Base-by-base conservation (phyloP, 306 rosid species). In the Vigna reflexopilosa region DNA sequence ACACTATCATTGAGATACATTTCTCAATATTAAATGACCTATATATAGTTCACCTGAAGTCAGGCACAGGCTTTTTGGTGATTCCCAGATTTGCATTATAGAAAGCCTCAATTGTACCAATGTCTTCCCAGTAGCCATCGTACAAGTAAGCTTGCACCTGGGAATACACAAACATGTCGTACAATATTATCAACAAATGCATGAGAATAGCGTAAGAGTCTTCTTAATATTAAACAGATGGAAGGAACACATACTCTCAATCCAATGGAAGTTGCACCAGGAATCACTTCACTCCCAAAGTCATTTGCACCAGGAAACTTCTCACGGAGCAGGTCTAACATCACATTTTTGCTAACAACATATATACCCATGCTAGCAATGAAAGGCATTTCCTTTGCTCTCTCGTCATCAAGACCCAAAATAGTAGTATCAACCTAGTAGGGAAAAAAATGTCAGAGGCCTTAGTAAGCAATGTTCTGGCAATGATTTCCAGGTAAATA, bases 91-190 rank as follows among this genome's bases (percentile, higher is more conserved):
- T 96, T 38, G 99, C 98, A 86, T 96, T 93, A 71, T 93, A 96
- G 88, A 96, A 96, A 78, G 99, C 99, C 81, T 96, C 99, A 73
- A 96, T 96, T 30, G 99, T 96, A 85, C 99, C 98, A 62, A 96
- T 96, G 80, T 96, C 99, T 88, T 96, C 99, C 99, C 99, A 96
- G 82, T 96, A 96, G 75, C 99, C 99, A 83, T 96, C 99, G 70
- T 91, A 93, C 80, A 96, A 83, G 87, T 93, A 90, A 73, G 99
- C 99, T 90, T 96, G 99, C 73, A 96, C 98, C 99, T 96, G 69
- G 2, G n/a, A 51, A 75, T 57, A 75, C 42, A 77, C 30, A 69
- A 77, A 44, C 24, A 69, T 28, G 63, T 5, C 42, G 13, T 42
- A 22, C 19, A 48, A 36, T 66, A 55, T 65, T 58, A 22, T 62